These are phyloP conservation scores for Tolypocladium guangdongense DNA, from an alignment of 2,329 filamentous ascomycete genomes.

Conservation along the genomic window DNA sequence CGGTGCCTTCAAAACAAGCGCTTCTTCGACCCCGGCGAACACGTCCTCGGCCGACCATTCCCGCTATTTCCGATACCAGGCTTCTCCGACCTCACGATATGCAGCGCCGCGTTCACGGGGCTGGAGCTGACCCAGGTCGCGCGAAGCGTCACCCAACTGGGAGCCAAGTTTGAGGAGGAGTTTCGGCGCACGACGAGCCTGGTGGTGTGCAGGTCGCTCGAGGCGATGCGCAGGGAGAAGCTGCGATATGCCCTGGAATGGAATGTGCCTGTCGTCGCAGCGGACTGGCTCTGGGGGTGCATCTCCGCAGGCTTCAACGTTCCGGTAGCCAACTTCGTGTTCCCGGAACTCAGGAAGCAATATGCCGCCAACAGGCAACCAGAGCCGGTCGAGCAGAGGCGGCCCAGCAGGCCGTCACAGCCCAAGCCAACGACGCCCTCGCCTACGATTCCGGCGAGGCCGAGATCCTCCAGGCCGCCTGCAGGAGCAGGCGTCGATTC, in stretches of 20 bases:
- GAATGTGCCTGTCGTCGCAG: constrained; percentile 68
- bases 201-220: constrained; percentile 57
- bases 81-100: constrained; percentile 61
- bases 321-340: constrained; percentile 35
- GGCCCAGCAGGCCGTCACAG: not conserved
- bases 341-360: constrained; percentile 31
- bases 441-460: not conserved
- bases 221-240: constrained; percentile 59
- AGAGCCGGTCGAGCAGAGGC: not conserved
- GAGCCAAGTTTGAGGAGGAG: constrained; percentile 70
- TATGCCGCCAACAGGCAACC: constrained; percentile 10
- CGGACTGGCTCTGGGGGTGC: constrained; percentile 78
- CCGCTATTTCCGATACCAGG: constrained; percentile 56
- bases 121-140: constrained; percentile 80
- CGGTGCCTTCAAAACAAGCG: constrained; percentile 69
- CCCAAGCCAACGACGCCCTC: not conserved
- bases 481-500: constrained; percentile 23
- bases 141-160: constrained; percentile 63
- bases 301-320: constrained; percentile 45
- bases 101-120: constrained; percentile 71
- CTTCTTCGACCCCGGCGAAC: constrained; percentile 56
- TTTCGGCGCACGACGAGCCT: constrained; percentile 63
- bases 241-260: constrained; percentile 64
- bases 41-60: constrained; percentile 70
- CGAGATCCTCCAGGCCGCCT: constrained; percentile 4